Conservation (phyloP, 2,329 filamentous ascomycete species). For the Chrysosporium keratinophilum region DNA sequence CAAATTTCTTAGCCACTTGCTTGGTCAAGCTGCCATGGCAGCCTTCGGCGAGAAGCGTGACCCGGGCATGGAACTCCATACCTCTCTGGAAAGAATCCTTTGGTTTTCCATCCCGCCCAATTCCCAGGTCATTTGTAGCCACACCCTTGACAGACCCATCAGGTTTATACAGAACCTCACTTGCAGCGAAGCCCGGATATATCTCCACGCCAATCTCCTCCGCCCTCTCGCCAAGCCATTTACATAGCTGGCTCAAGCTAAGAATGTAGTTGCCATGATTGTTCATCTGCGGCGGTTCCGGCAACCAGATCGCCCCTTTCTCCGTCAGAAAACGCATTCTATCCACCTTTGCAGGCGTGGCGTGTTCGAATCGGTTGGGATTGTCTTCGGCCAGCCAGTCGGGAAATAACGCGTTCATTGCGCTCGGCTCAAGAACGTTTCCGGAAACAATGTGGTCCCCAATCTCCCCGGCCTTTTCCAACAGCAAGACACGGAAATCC, state of each 20-base stretch:
- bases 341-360: conserved; percentile 72
- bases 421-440: conserved; percentile 82
- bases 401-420: conserved; percentile 80
- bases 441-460: conserved; percentile 93
- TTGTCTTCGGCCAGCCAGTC: conserved; percentile 90
- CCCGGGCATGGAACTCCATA: conserved; percentile 93
- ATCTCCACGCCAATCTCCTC: conserved; percentile 94
- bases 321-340: conserved; percentile 92
- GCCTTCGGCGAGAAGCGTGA: conserved; percentile 87
- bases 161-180: conserved; percentile 74
- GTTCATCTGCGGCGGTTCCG: conserved; percentile 90
- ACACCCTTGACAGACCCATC: conserved; percentile 89
- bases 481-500: conserved; percentile 80
- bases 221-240: conserved; percentile 93
- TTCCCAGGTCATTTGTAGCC: conserved; percentile 87
- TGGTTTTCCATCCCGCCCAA: conserved; percentile 68
- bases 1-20: conserved; percentile 88
- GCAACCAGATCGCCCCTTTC: conserved; percentile 64
- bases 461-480: conserved; percentile 92
- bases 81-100: conserved; percentile 90
- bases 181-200: conserved; percentile 90
- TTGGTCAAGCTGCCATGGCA: conserved; percentile 94
- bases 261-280: conserved; percentile 98
- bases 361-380: conserved; percentile 73
- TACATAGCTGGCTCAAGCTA: conserved; percentile 85